A percentile compares a stretch with the other conserved stretches of the same genome.
Evolutionary conservation across 805 yeast species (phyloP).

Genomic region (Teunomyces barrocoloradensis): DNA sequence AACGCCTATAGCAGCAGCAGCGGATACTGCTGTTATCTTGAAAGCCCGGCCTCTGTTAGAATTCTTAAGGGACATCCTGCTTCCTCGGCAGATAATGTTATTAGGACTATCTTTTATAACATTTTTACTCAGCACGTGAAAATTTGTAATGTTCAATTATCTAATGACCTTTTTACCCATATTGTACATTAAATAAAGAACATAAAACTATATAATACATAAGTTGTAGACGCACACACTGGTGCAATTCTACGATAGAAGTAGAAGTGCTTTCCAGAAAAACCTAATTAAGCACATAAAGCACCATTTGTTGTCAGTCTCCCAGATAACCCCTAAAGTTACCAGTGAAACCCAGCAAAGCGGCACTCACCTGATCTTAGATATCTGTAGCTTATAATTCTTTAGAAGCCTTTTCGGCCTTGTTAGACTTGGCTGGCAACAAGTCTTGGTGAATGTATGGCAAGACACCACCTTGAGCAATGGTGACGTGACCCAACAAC

Average conservation of each 20-base stretch:
- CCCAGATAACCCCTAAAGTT: not conserved
- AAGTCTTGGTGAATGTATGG: conserved; percentile 95
- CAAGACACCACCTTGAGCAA: conserved; percentile 98
- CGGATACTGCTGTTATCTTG: conserved; percentile 28
- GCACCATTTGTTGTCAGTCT: not conserved
- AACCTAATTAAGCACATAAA: not conserved
- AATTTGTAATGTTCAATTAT: not conserved
- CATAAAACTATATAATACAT: conserved; percentile 4
- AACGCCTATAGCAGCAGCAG: conserved; percentile 44
- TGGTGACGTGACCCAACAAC: conserved; percentile 77
- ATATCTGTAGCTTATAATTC: conserved; percentile 45
- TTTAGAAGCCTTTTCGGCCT: conserved; percentile 61
- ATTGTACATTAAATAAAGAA: conserved; percentile 4
- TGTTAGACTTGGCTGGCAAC: conserved; percentile 74
- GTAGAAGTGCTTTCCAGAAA: conserved; percentile 3
- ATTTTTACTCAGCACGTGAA: not conserved
- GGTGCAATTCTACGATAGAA: conserved; percentile 2
- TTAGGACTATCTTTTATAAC: not conserved
- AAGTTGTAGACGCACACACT: conserved; percentile 2
- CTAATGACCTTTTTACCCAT: not conserved
- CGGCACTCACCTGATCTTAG: not conserved
- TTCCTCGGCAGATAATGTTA: not conserved
- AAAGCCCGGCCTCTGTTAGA: conserved; percentile 3
- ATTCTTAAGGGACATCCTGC: not conserved
- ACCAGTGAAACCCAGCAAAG: not conserved